A percentile compares a stretch with the other conserved stretches of the same genome.
These are phyloP conservation scores for Neurospora pannonica DNA, from an alignment of 495 filamentous ascomycete species.

Conservation along the genomic window DNA sequence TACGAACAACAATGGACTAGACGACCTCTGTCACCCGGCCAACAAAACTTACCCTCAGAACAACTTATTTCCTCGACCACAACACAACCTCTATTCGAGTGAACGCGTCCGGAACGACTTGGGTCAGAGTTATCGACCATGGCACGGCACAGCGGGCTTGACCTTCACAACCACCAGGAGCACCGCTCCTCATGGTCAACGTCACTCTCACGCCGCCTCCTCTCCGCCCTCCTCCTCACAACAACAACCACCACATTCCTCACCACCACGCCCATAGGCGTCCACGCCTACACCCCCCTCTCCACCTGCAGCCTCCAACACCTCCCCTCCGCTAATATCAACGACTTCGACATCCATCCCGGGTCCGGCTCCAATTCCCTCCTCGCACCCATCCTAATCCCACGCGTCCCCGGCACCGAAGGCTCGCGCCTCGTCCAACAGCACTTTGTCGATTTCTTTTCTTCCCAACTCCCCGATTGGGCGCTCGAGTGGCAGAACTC, in stretches of 20 bases:
- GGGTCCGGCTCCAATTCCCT: conserved; percentile 58
- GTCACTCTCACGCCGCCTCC: not conserved
- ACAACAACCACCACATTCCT: conserved; percentile 7
- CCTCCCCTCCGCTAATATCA: conserved; percentile 44
- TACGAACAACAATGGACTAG: not conserved
- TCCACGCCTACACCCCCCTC: conserved; percentile 58
- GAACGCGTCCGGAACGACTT: not conserved
- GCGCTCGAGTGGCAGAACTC: conserved; percentile 76
- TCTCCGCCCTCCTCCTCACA: conserved; percentile 26
- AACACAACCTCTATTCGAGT: not conserved
- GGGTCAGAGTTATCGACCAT: not conserved
- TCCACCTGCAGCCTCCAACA: conserved; percentile 59
- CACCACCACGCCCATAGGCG: not conserved
- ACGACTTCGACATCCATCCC: conserved; percentile 70
- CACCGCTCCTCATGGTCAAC: not conserved
- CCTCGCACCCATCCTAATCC: conserved; percentile 80
- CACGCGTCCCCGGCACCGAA: conserved; percentile 79
- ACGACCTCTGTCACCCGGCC: not conserved
- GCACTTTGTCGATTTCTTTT: conserved; percentile 80
- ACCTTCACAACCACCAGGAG: not conserved
- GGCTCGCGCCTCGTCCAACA: conserved; percentile 51
- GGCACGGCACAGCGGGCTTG: not conserved
- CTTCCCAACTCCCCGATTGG: conserved; percentile 65
- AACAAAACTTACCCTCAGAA: not conserved
- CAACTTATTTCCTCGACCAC: not conserved